Evolutionary conservation across 2,329 filamentous ascomycete species (phyloP).

Genomic region (Ophiocordyceps sinensis): DNA sequence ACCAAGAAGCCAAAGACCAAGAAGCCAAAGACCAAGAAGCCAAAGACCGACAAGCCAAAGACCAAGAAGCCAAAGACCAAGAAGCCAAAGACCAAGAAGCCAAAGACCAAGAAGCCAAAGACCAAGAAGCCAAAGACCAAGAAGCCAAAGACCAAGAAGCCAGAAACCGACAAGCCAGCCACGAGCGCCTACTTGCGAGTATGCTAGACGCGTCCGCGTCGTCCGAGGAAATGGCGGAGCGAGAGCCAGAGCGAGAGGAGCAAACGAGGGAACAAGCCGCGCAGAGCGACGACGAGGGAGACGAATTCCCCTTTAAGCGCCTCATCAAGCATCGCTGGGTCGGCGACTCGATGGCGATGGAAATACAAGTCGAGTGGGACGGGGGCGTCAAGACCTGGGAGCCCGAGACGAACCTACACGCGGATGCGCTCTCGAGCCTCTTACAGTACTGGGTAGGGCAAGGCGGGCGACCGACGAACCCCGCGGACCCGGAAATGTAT

Average conservation of each 20-base stretch:
- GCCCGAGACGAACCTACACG: slow-evolving; percentile 17
- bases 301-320: slow-evolving; percentile 8
- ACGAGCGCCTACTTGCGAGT: too few species aligned
- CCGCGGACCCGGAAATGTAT: slow-evolving; percentile 14
- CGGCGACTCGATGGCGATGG: slow-evolving; percentile 12
- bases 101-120: too few species aligned
- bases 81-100: too few species aligned
- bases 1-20: too few species aligned
- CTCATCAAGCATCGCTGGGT: slow-evolving; percentile 16
- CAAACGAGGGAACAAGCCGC: background rate
- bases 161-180: too few species aligned
- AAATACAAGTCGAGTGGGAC: slow-evolving; percentile 18
- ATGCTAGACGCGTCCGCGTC: background rate
- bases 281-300: background rate
- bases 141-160: too few species aligned
- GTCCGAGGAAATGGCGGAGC: background rate
- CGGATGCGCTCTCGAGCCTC: slow-evolving; percentile 15
- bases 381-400: slow-evolving; percentile 17
- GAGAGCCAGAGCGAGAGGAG: background rate
- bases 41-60: too few species aligned
- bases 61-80: too few species aligned
- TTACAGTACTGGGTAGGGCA: slow-evolving; percentile 17
- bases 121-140: too few species aligned
- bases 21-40: too few species aligned
- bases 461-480: slow-evolving; percentile 18